Evolutionary conservation across 441 rosid genomes (phyloP).

Genomic region (Populus hybrid): DNA sequence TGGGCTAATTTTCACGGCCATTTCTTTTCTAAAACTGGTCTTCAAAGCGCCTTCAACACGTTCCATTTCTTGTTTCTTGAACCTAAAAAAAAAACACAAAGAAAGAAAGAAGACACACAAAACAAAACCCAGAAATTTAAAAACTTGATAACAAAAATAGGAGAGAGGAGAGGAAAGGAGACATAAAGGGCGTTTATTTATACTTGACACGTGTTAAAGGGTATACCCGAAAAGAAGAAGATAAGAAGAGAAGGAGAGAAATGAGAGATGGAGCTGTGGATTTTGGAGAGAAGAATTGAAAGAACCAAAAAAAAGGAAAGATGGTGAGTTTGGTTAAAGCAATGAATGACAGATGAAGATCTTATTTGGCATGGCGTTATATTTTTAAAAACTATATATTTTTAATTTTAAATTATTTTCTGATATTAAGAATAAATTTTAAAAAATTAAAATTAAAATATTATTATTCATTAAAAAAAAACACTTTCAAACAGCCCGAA

Average conservation of each 20-base stretch:
- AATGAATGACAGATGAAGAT: constrained; percentile 40
- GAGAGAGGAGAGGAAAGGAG: background rate
- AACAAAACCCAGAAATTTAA: constrained; percentile 19
- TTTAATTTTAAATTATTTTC: too few species aligned
- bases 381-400: too few species aligned
- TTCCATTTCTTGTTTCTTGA: constrained; percentile 41
- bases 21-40: constrained; percentile 39
- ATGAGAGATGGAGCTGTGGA: constrained; percentile 7
- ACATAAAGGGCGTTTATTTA: background rate
- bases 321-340: constrained; percentile 65
- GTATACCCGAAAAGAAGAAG: constrained; percentile 14
- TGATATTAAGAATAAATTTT: too few species aligned
- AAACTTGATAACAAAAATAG: background rate
- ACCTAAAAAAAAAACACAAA: background rate
- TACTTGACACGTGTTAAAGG: background rate
- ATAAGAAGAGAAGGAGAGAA: constrained; percentile 14
- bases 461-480: too few species aligned
- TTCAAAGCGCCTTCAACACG: constrained; percentile 62
- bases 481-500: background rate
- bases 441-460: too few species aligned
- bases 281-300: constrained; percentile 27
- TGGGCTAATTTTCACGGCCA: constrained; percentile 34
- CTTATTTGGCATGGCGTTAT: too few species aligned
- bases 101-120: background rate
- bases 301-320: constrained; percentile 30